Percentiles rank a stretch among this genome's conserved stretches.
Conservation (phyloP, 306 rosid species). For the Cicer pinnatifidum region DNA sequence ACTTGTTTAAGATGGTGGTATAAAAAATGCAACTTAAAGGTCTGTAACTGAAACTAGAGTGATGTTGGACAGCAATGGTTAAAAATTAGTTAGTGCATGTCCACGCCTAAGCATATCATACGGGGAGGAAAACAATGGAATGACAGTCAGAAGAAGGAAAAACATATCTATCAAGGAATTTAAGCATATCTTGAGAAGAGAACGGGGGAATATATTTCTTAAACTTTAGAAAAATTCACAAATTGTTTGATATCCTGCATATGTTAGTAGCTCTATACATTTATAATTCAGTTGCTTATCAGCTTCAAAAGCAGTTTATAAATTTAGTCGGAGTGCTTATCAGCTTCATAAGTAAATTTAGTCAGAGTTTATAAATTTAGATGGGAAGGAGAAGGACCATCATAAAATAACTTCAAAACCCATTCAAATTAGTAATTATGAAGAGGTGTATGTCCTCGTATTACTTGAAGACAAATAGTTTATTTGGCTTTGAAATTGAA, state of each 20-base stretch:
- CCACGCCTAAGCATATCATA: conserved; percentile 20
- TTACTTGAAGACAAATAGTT: conserved; percentile 14
- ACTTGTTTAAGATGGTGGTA: neutral
- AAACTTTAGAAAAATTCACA: conserved; percentile 15
- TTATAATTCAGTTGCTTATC: neutral
- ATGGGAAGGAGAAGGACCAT: conserved; percentile 37
- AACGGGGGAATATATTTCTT: conserved; percentile 23
- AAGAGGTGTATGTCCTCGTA: conserved; percentile 1
- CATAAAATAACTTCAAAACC: conserved; percentile 18
- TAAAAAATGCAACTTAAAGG: neutral
- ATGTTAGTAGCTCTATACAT: conserved; percentile 15
- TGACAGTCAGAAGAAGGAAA: neutral
- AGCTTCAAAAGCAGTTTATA: neutral
- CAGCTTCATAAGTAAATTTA: too few species aligned
- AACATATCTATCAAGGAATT: conserved; percentile 17
- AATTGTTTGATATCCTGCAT: neutral
- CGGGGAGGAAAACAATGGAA: neutral
- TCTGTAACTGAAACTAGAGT: conserved; percentile 20
- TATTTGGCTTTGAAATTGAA: conserved; percentile 3
- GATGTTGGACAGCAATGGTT: neutral
- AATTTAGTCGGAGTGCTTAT: neutral
- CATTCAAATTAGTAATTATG: neutral
- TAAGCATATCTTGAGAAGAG: conserved; percentile 14
- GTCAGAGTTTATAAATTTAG: too few species aligned
- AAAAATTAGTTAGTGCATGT: conserved; percentile 15